These are phyloP conservation scores for Kodamaea sp. DNA, from an alignment of 1,139 yeast species.

Conservation along the genomic window DNA sequence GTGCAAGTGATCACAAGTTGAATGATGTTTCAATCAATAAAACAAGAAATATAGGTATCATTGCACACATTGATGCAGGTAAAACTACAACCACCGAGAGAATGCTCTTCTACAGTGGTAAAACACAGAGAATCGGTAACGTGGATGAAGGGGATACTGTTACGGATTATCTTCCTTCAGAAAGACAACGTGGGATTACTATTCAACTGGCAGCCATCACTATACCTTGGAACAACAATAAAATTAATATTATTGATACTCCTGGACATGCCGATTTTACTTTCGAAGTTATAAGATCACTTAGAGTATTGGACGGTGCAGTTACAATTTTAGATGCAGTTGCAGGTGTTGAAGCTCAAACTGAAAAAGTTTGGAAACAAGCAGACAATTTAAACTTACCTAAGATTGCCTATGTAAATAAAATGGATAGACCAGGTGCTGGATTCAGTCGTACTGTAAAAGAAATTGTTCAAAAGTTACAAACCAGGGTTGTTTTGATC, in stretches of 20 bases:
- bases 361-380: slow-evolving; percentile 95
- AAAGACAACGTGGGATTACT: slow-evolving; percentile 89
- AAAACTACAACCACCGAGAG: slow-evolving; percentile 89
- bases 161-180: slow-evolving; percentile 88
- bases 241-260: slow-evolving; percentile 86
- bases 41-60: slow-evolving; percentile 73
- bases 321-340: slow-evolving; percentile 92
- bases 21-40: slow-evolving; percentile 27
- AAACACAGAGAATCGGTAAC: slow-evolving; percentile 77
- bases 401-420: slow-evolving; percentile 74
- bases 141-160: slow-evolving; percentile 98
- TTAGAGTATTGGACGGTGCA: slow-evolving; percentile 89
- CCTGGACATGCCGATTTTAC: slow-evolving; percentile 99
- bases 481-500: slow-evolving; percentile 68
- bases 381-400: slow-evolving; percentile 70
- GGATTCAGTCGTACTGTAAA: slow-evolving; percentile 87
- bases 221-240: slow-evolving; percentile 75
- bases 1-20: slow-evolving; percentile 16
- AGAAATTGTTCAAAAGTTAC: slow-evolving; percentile 76
- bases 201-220: slow-evolving; percentile 96
- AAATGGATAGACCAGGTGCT: slow-evolving; percentile 96
- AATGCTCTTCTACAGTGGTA: slow-evolving; percentile 84
- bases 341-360: slow-evolving; percentile 98
- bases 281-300: slow-evolving; percentile 86
- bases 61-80: slow-evolving; percentile 90